phyloP scores from a whole-genome alignment of 352 stramenopile species.

The Pythium rishiriense region DNA sequence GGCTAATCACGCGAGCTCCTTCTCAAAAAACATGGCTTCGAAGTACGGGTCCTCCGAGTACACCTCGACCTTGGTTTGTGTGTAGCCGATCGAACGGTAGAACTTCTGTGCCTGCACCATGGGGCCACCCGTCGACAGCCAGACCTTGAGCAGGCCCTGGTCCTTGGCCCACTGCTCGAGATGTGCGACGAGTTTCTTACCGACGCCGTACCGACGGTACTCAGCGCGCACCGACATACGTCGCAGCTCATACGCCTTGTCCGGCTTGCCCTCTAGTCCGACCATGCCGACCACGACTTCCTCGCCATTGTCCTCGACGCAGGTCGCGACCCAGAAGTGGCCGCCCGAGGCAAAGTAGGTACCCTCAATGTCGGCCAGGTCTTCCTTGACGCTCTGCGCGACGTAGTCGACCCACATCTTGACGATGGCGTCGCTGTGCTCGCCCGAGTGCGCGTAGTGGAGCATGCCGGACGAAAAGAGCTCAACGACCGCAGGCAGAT shows the following conservation, averaged over 20 bases:
- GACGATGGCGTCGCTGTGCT: not conserved
- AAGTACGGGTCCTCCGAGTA: not conserved
- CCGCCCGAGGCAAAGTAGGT: conserved; percentile 17
- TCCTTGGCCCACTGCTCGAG: conserved; percentile 42
- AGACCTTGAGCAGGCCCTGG: conserved; percentile 2
- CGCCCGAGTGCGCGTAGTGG: conserved; percentile 6
- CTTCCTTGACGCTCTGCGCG: not conserved
- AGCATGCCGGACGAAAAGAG: not conserved
- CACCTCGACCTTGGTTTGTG: not conserved
- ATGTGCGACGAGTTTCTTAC: conserved; percentile 30
- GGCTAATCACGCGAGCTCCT: not conserved
- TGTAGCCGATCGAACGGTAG: conserved; percentile 10
- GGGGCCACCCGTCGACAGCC: not conserved
- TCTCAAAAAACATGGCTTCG: not conserved
- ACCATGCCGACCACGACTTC: conserved; percentile 34
- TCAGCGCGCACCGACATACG: conserved; percentile 47
- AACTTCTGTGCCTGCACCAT: conserved; percentile 10
- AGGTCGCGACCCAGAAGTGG: conserved; percentile 51
- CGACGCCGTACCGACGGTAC: conserved; percentile 40
- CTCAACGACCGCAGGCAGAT: not conserved
- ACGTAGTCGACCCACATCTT: conserved; percentile 1
- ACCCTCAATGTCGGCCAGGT: conserved; percentile 3
- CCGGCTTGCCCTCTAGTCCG: conserved; percentile 26
- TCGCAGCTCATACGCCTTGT: conserved; percentile 34
- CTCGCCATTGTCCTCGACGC: conserved; percentile 14